Percentiles rank a stretch among this genome's conserved stretches.
phyloP scores from a whole-genome alignment of 139 green algal genomes.

The Edaphochlamys debaryana region DNA sequence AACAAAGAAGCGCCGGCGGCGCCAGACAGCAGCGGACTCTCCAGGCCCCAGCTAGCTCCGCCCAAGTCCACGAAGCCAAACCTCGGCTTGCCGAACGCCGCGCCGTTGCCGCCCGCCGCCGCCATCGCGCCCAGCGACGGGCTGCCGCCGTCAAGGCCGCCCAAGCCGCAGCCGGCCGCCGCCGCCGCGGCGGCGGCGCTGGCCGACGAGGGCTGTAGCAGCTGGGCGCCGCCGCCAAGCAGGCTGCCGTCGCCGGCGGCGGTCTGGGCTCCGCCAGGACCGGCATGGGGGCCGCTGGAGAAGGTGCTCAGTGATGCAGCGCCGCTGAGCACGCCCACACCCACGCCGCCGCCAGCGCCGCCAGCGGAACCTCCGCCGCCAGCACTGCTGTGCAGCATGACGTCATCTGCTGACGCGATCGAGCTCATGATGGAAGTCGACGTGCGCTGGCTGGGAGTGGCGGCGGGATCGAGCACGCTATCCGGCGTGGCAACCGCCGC shows the following conservation, averaged over 20 bases:
- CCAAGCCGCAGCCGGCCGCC: not conserved
- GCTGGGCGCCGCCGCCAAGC: not conserved
- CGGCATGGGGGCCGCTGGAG: constrained; percentile 4
- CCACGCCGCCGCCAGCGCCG: not conserved
- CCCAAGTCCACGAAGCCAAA: constrained; percentile 45
- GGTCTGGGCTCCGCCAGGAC: too few species aligned
- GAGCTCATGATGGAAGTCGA: constrained; percentile 18
- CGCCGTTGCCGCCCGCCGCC: not conserved
- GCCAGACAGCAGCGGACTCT: constrained; percentile 19
- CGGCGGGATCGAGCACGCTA: not conserved
- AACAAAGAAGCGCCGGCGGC: not conserved
- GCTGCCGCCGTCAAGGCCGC: not conserved
- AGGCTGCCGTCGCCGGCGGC: not conserved
- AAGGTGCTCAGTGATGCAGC: not conserved
- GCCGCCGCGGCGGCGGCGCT: not conserved
- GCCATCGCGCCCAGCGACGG: not conserved
- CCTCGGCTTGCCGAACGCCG: constrained; percentile 3
- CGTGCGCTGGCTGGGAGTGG: constrained; percentile 23
- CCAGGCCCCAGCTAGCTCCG: constrained; percentile 41
- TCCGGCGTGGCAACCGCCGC: not conserved
- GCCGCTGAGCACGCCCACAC: not conserved
- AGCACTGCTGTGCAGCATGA: constrained; percentile 4
- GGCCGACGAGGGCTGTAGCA: not conserved
- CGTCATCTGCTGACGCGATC: constrained; percentile 27
- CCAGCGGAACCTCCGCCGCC: not conserved